A percentile compares a stretch with the other conserved stretches of the same genome.
Conservation (phyloP, 306 rosid species). For the Cucurbita maxima region DNA sequence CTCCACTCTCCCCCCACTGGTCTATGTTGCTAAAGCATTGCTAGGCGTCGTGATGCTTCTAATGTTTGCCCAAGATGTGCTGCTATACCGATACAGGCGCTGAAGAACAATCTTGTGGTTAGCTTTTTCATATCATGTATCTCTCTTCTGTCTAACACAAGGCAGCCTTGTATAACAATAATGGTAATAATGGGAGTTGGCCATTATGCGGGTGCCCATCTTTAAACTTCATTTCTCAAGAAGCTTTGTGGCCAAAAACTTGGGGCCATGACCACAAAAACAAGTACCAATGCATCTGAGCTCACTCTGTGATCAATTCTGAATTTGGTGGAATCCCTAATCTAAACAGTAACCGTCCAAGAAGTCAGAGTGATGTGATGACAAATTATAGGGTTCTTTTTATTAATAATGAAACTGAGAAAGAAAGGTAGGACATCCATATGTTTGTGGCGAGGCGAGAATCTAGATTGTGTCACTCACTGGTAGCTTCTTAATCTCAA, state of each 20-base stretch:
- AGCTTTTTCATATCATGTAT: too few species aligned
- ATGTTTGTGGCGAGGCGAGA: too few species aligned
- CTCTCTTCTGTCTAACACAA: too few species aligned
- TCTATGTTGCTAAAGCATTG: conserved; percentile 13
- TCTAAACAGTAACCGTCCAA: background rate
- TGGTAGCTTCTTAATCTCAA: too few species aligned
- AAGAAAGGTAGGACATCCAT: too few species aligned
- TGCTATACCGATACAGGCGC: conserved; percentile 16
- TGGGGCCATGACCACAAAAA: conserved; percentile 56
- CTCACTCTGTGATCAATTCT: conserved; percentile 32
- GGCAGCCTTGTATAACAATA: too few species aligned
- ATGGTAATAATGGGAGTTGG: background rate
- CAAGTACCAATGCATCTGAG: conserved; percentile 53
- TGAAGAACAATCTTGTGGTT: background rate
- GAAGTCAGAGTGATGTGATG: background rate
- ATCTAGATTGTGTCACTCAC: too few species aligned
- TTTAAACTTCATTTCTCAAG: conserved; percentile 16
- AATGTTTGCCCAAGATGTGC: conserved; percentile 13
- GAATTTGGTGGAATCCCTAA: background rate
- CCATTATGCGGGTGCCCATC: background rate
- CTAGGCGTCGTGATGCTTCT: conserved; percentile 17
- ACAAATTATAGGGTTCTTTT: background rate
- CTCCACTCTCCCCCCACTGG: conserved; percentile 20
- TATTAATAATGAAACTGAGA: too few species aligned
- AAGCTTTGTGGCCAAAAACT: conserved; percentile 26